Conservation (phyloP, 2,329 filamentous ascomycete genomes). For the Penicillium sp. region DNA sequence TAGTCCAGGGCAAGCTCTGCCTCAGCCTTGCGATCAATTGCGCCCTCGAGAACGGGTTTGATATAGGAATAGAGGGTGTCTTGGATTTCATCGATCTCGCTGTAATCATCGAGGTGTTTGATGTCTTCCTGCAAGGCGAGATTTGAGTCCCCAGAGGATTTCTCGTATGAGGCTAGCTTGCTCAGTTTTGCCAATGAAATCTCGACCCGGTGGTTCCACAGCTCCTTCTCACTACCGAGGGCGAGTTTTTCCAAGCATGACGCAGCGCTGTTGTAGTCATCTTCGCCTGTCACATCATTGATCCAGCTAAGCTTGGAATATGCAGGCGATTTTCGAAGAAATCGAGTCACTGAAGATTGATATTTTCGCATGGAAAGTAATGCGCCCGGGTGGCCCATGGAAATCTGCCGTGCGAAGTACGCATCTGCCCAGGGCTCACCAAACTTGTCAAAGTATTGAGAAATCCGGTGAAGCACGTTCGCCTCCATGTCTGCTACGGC, state of each 20-base stretch:
- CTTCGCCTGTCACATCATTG: constrained; percentile 78
- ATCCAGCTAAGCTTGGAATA: constrained; percentile 88
- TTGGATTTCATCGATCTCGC: constrained; percentile 74
- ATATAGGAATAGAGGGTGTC: constrained; percentile 72
- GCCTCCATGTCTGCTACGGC: constrained; percentile 27
- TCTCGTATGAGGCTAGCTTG: constrained; percentile 61
- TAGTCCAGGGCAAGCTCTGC: constrained; percentile 71
- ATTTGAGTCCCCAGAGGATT: constrained; percentile 20
- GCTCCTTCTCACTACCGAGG: constrained; percentile 67
- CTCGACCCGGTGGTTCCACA: constrained; percentile 94
- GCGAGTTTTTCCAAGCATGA: constrained; percentile 69
- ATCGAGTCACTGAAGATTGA: constrained; percentile 70
- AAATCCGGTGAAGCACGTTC: constrained; percentile 39
- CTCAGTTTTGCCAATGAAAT: constrained; percentile 84
- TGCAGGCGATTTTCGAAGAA: constrained; percentile 68
- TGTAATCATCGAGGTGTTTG: constrained; percentile 59
- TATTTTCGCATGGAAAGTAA: constrained; percentile 71
- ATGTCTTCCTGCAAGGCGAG: constrained; percentile 46
- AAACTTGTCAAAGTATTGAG: constrained; percentile 51
- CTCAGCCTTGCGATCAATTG: constrained; percentile 77
- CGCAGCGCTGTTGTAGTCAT: constrained; percentile 71
- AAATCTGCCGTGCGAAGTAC: constrained; percentile 75
- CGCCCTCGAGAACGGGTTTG: constrained; percentile 62
- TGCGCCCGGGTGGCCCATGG: constrained; percentile 61
- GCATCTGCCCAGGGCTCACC: constrained; percentile 59